Evolutionary conservation across 352 stramenopile species (phyloP).

Genomic region (Pythium plurisporium): DNA sequence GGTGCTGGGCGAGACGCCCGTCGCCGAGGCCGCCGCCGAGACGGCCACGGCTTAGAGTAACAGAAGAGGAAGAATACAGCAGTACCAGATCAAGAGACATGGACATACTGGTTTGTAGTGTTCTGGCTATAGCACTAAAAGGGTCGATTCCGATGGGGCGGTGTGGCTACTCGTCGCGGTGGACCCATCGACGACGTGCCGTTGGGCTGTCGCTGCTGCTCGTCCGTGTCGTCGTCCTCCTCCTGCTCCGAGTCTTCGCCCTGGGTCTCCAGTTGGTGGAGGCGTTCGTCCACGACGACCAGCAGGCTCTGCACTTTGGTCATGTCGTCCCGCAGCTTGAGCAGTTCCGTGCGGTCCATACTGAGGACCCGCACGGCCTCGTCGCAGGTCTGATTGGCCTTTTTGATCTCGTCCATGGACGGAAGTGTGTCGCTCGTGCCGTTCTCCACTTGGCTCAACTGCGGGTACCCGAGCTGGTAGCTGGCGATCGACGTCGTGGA

Average conservation of each 20-base stretch:
- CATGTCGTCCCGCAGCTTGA: slow-evolving; percentile 62
- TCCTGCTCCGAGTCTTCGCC: slow-evolving; percentile 41
- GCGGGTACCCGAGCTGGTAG: slow-evolving; percentile 73
- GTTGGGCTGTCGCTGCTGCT: background rate
- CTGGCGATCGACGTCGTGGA: slow-evolving; percentile 65
- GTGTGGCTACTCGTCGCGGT: background rate
- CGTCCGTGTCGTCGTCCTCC: slow-evolving; percentile 2
- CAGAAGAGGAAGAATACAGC: background rate
- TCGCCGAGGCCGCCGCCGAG: background rate
- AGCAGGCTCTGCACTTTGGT: slow-evolving; percentile 74
- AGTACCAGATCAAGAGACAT: background rate
- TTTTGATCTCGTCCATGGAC: slow-evolving; percentile 25
- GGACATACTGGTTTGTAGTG: background rate
- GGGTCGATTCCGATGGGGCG: slow-evolving; percentile 14
- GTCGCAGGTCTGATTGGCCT: slow-evolving; percentile 29
- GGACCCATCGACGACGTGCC: background rate
- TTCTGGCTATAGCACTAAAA: slow-evolving; percentile 1
- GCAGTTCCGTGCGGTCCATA: slow-evolving; percentile 44
- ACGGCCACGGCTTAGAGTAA: background rate
- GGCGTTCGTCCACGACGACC: slow-evolving; percentile 65
- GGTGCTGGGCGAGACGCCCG: slow-evolving; percentile 15
- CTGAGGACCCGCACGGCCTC: slow-evolving; percentile 35
- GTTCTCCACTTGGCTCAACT: slow-evolving; percentile 23
- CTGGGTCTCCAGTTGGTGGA: slow-evolving; percentile 56
- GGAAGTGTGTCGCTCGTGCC: slow-evolving; percentile 10